phyloP scores from a whole-genome alignment of 345 rosid species.

The Euphorbia peplus region DNA sequence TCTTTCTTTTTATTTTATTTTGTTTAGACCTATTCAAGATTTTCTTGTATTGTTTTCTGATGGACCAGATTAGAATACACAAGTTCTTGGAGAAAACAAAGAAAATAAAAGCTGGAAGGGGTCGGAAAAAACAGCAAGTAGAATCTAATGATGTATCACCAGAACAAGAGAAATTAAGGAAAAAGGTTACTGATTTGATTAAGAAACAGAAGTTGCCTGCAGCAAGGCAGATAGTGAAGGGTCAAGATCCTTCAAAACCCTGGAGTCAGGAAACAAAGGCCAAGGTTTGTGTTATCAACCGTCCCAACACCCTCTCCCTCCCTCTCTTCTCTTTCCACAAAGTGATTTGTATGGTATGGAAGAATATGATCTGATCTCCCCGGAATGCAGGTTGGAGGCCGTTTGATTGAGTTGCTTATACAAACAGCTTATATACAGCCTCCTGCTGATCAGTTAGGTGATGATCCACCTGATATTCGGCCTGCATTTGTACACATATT shows the following conservation, averaged over 20 bases:
- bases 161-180: slow-evolving; percentile 65
- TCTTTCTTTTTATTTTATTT: neutral
- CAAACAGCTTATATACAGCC: slow-evolving; percentile 84
- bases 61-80: slow-evolving; percentile 63
- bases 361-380: slow-evolving; percentile 13
- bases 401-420: slow-evolving; percentile 73
- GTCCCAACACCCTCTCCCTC: neutral
- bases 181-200: slow-evolving; percentile 68
- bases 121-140: slow-evolving; percentile 36
- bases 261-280: slow-evolving; percentile 75
- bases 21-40: slow-evolving; percentile 1
- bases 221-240: slow-evolving; percentile 72
- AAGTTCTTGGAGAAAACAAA: slow-evolving; percentile 78
- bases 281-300: slow-evolving; percentile 58
- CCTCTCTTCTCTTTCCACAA: neutral
- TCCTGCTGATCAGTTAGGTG: slow-evolving; percentile 57
- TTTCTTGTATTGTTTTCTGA: slow-evolving; percentile 16
- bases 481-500: slow-evolving; percentile 89
- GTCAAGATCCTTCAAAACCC: slow-evolving; percentile 60
- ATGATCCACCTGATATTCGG: slow-evolving; percentile 71
- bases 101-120: slow-evolving; percentile 43
- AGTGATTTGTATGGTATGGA: slow-evolving; percentile 2
- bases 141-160: slow-evolving; percentile 38
- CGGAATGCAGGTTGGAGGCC: slow-evolving; percentile 81
- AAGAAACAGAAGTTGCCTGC: slow-evolving; percentile 79